Percentiles rank a stretch among this genome's conserved stretches.
phyloP scores from a whole-genome alignment of 2,329 filamentous ascomycete genomes.

The Penicillium sp. region DNA sequence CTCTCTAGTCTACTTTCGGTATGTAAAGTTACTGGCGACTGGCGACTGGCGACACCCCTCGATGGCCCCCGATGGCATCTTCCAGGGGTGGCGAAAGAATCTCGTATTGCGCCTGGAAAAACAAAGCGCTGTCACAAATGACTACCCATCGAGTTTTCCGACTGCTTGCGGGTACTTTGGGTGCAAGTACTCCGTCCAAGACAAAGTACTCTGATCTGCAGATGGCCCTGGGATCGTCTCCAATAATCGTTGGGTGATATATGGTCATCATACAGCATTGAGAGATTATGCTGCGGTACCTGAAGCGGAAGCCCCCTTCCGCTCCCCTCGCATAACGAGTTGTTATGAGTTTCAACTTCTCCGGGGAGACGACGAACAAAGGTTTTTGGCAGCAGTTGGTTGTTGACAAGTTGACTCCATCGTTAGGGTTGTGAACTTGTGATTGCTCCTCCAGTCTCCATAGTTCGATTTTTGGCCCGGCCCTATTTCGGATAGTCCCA shows the following conservation, averaged over 20 bases:
- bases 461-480: conserved; percentile 28
- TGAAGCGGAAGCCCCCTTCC: not conserved
- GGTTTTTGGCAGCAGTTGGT: conserved; percentile 11
- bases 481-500: conserved; percentile 31
- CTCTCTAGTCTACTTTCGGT: conserved; percentile 7
- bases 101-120: conserved; percentile 5
- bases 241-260: not conserved
- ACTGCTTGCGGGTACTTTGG: not conserved
- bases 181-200: not conserved
- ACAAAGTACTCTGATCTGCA: not conserved
- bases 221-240: not conserved
- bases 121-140: not conserved
- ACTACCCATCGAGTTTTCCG: not conserved
- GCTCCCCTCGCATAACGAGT: conserved; percentile 12
- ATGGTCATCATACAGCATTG: not conserved
- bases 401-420: not conserved
- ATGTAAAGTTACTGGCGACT: not conserved
- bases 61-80: conserved; percentile 4
- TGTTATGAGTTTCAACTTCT: not conserved
- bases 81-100: conserved; percentile 11
- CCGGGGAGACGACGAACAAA: not conserved
- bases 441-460: conserved; percentile 17
- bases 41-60: not conserved
- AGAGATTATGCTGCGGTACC: not conserved
- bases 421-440: conserved; percentile 5